A percentile compares a stretch with the other conserved stretches of the same genome.
phyloP scores from a whole-genome alignment of 441 rosid species.

The Pelargonium fulgidum region DNA sequence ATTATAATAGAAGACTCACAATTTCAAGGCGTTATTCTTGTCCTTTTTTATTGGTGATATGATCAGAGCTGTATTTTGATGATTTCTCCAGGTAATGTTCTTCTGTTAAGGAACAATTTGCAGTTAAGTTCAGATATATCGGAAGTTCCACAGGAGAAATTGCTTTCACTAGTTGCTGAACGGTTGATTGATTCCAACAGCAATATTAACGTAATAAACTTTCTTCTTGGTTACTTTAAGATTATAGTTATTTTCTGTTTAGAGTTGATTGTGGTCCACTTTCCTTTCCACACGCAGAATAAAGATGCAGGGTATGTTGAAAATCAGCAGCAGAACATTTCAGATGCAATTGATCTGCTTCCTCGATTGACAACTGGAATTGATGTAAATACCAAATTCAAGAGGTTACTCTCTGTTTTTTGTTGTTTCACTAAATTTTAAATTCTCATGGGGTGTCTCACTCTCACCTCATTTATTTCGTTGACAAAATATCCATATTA shows the following conservation, averaged over 20 bases:
- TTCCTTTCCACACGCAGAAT: constrained; percentile 39
- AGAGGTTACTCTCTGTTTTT: constrained; percentile 45
- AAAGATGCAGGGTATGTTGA: constrained; percentile 81
- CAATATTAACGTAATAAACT: constrained; percentile 64
- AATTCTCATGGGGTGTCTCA: background rate
- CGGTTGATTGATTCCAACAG: constrained; percentile 90
- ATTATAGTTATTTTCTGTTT: constrained; percentile 9
- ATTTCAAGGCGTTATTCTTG: background rate
- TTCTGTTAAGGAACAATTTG: constrained; percentile 72
- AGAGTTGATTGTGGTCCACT: constrained; percentile 18
- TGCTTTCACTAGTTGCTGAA: constrained; percentile 78
- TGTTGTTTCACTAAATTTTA: background rate
- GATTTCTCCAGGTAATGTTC: constrained; percentile 67
- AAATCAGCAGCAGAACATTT: constrained; percentile 91
- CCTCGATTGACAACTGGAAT: constrained; percentile 89
- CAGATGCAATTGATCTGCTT: constrained; percentile 93
- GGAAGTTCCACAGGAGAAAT: constrained; percentile 86
- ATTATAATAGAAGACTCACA: background rate
- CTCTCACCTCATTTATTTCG: background rate
- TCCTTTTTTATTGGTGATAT: constrained; percentile 12
- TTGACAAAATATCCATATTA: constrained; percentile 12
- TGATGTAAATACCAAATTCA: constrained; percentile 89
- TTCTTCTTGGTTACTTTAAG: constrained; percentile 12
- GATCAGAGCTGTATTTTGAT: constrained; percentile 17
- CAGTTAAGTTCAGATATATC: constrained; percentile 61